Percentiles rank a stretch among this genome's conserved stretches.
These are phyloP conservation scores for Neoboletus magnificus DNA, from an alignment of 768 basidiomycete species.

Conservation along the genomic window DNA sequence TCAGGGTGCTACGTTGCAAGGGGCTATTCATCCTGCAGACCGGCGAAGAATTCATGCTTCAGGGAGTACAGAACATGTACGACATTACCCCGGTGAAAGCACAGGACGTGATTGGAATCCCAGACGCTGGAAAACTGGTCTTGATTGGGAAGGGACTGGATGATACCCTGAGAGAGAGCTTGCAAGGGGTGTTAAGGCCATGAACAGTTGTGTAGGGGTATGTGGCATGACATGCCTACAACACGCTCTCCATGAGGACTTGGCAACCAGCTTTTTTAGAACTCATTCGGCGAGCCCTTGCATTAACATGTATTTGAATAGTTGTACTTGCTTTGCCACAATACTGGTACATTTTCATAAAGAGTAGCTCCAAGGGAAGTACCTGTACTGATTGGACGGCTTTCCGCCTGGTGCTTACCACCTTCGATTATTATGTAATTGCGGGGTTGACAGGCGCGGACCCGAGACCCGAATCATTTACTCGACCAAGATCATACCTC, in stretches of 20 bases:
- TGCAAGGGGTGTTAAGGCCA: constrained; percentile 33
- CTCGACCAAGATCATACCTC: background rate
- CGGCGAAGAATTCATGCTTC: constrained; percentile 70
- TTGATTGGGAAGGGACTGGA: constrained; percentile 82
- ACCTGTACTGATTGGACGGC: background rate
- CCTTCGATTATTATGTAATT: constrained; percentile 4
- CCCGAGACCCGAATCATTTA: background rate
- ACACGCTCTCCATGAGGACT: background rate
- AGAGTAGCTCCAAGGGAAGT: background rate
- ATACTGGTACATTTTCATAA: background rate
- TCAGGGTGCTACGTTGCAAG: constrained; percentile 84
- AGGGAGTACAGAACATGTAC: constrained; percentile 90
- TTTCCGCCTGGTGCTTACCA: too few species aligned
- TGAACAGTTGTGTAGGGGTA: background rate
- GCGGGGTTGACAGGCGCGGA: too few species aligned
- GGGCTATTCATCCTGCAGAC: constrained; percentile 61
- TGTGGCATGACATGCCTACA: background rate
- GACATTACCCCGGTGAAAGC: constrained; percentile 58
- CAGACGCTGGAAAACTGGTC: constrained; percentile 74
- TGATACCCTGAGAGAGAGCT: constrained; percentile 50
- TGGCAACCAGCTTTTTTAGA: background rate
- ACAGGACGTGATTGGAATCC: constrained; percentile 43
- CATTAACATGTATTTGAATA: background rate
- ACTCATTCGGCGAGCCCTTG: background rate
- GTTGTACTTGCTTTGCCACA: background rate